These are phyloP conservation scores for Sporothrix humicola DNA, from an alignment of 2,329 filamentous ascomycete species.

Conservation along the genomic window DNA sequence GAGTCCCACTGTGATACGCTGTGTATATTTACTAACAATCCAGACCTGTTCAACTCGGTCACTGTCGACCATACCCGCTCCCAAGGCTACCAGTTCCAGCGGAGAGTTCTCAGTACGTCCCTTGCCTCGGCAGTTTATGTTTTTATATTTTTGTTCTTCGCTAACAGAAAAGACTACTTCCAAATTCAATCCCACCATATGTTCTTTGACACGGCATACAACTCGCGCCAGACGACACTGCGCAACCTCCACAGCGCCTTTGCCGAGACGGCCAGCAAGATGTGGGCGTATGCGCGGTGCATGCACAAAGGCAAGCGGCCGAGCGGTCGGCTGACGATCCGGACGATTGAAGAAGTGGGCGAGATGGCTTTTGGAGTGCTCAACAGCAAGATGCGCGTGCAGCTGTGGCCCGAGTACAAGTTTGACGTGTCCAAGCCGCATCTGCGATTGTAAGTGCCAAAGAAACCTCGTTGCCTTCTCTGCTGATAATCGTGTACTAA, in stretches of 20 bases:
- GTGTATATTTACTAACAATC: not conserved
- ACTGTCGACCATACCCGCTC: slow-evolving; percentile 76
- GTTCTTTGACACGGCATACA: slow-evolving; percentile 81
- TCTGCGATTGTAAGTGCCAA: slow-evolving; percentile 61
- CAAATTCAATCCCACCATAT: slow-evolving; percentile 85
- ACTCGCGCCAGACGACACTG: slow-evolving; percentile 70
- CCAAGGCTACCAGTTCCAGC: slow-evolving; percentile 78
- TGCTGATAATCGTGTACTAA: no score
- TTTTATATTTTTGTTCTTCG: not conserved
- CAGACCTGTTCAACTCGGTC: slow-evolving; percentile 70
- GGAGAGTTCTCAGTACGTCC: slow-evolving; percentile 72
- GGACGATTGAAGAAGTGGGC: slow-evolving; percentile 69
- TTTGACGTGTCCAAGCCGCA: slow-evolving; percentile 67
- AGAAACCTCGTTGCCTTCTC: no score
- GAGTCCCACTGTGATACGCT: not conserved
- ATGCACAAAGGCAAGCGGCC: slow-evolving; percentile 65
- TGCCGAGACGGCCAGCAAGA: slow-evolving; percentile 76
- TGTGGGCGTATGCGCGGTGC: slow-evolving; percentile 65
- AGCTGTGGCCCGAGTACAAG: slow-evolving; percentile 57
- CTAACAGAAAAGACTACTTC: slow-evolving; percentile 60
- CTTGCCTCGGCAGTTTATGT: not conserved
- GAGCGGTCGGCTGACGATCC: slow-evolving; percentile 63
- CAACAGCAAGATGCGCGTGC: slow-evolving; percentile 57
- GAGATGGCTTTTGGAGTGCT: slow-evolving; percentile 69
- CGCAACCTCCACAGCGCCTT: slow-evolving; percentile 79